phyloP scores from a whole-genome alignment of 2,329 filamentous ascomycete genomes.

The Alternaria sp. region DNA sequence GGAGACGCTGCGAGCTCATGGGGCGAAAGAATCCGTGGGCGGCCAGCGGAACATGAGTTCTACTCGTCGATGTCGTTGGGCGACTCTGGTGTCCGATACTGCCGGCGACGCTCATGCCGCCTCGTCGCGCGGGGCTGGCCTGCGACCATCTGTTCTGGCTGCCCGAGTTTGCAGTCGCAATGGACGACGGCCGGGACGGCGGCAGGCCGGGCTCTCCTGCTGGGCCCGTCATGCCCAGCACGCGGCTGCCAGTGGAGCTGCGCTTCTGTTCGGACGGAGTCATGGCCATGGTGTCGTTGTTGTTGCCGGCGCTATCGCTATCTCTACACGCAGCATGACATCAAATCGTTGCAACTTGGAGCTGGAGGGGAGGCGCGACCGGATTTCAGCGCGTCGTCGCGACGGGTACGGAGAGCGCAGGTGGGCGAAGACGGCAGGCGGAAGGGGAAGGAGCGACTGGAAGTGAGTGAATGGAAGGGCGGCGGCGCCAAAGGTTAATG shows the following conservation, averaged over 20 bases:
- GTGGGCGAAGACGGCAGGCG: not conserved
- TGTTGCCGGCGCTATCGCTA: slow-evolving; percentile 31
- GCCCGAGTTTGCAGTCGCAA: slow-evolving; percentile 48
- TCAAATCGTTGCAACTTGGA: slow-evolving; percentile 15
- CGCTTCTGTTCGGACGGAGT: slow-evolving; percentile 44
- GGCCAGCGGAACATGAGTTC: slow-evolving; percentile 88
- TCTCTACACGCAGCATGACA: slow-evolving; percentile 46
- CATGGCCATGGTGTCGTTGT: slow-evolving; percentile 38
- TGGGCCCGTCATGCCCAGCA: slow-evolving; percentile 55
- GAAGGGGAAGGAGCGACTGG: slow-evolving; percentile 21
- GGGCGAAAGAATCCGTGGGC: slow-evolving; percentile 93
- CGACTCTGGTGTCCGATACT: slow-evolving; percentile 53
- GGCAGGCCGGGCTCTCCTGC: slow-evolving; percentile 58
- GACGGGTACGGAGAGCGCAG: slow-evolving; percentile 16
- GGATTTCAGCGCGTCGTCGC: not conserved
- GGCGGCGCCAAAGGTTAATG: slow-evolving; percentile 18
- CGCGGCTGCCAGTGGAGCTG: slow-evolving; percentile 46
- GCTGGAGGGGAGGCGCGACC: slow-evolving; percentile 1
- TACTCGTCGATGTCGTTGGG: slow-evolving; percentile 73
- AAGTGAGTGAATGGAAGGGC: slow-evolving; percentile 32
- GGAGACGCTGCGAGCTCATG: slow-evolving; percentile 94
- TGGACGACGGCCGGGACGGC: slow-evolving; percentile 56
- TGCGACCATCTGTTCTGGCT: slow-evolving; percentile 62
- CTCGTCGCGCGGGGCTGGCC: slow-evolving; percentile 65
- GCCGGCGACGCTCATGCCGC: slow-evolving; percentile 52